Evolutionary conservation across 768 basidiomycete species (phyloP).

Genomic region (Coprinellus micaceus): DNA sequence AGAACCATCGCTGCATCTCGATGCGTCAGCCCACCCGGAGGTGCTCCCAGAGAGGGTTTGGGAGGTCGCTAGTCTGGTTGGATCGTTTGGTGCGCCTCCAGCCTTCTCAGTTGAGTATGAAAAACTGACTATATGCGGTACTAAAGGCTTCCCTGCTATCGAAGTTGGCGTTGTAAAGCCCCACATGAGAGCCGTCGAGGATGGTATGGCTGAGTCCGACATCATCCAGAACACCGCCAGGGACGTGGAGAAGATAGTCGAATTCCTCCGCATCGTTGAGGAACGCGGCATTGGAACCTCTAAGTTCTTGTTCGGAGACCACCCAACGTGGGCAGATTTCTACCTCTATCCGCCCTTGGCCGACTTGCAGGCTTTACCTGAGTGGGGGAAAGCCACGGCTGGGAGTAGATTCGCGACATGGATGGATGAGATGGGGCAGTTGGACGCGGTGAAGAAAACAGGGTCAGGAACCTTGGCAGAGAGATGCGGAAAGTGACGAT

Average conservation of each 20-base stretch:
- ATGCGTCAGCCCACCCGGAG: conserved; percentile 9
- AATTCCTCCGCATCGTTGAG: conserved; percentile 24
- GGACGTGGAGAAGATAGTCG: conserved; percentile 17
- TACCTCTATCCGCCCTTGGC: conserved; percentile 29
- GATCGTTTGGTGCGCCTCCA: conserved; percentile 24
- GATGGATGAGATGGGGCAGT: conserved; percentile 24
- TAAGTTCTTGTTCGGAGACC: conserved; percentile 22
- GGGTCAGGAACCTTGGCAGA: too few species aligned
- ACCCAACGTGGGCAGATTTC: conserved; percentile 31
- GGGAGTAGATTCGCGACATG: too few species aligned
- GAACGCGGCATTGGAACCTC: conserved; percentile 23
- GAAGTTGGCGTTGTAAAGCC: conserved; percentile 31
- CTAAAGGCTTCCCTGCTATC: conserved; percentile 26
- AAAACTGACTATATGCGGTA: neutral
- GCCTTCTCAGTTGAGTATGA: neutral
- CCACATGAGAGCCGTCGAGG: conserved; percentile 24
- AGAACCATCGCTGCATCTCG: conserved; percentile 23
- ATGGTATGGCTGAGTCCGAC: conserved; percentile 20
- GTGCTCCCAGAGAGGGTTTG: conserved; percentile 30
- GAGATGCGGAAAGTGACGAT: neutral
- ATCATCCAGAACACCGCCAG: conserved; percentile 19
- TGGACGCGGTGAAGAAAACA: conserved; percentile 27
- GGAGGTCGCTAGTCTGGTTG: conserved; percentile 29
- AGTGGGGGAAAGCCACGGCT: conserved; percentile 26
- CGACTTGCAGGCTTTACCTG: conserved; percentile 27